These are phyloP conservation scores for Aspergillus asperescens DNA, from an alignment of 495 filamentous ascomycete species.

Conservation along the genomic window DNA sequence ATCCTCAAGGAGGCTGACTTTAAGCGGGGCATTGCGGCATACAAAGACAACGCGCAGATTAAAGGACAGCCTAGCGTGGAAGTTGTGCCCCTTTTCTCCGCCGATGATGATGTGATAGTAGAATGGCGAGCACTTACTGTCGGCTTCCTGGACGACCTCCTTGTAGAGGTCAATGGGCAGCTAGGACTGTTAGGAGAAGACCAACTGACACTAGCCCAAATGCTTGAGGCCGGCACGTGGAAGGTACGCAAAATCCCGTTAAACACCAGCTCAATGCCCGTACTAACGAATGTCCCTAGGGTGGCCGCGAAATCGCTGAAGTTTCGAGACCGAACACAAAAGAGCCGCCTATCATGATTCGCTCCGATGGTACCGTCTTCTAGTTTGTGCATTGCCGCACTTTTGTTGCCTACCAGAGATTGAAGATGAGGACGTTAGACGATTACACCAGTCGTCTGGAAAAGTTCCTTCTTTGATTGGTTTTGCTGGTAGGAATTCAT, in stretches of 20 bases:
- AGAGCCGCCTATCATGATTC: conserved; percentile 92
- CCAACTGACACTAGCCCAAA: conserved; percentile 56
- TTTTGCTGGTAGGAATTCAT: too few relatives aligned
- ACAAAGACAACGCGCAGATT: conserved; percentile 64
- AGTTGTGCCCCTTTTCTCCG: conserved; percentile 59
- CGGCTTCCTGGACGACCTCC: conserved; percentile 60
- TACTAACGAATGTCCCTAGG: conserved; percentile 50
- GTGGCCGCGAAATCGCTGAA: conserved; percentile 92
- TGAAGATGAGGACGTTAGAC: too few relatives aligned
- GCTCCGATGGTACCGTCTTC: conserved; percentile 95
- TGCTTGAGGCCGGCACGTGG: conserved; percentile 69
- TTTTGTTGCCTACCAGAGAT: too few relatives aligned
- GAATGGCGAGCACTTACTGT: conserved; percentile 67
- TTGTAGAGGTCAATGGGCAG: conserved; percentile 56
- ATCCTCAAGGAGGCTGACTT: conserved; percentile 54
- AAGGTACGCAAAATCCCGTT: conserved; percentile 55
- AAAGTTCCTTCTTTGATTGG: too few relatives aligned
- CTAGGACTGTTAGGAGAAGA: conserved; percentile 50
- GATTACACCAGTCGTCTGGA: too few relatives aligned
- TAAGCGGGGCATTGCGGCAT: conserved; percentile 62
- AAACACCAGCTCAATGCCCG: background rate
- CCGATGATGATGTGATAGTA: conserved; percentile 64
- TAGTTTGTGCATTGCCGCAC: conserved; percentile 38
- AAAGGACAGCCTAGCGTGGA: conserved; percentile 69
- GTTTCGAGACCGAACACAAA: conserved; percentile 94